Percentiles rank a stretch among this genome's conserved stretches.
Evolutionary conservation across 2,329 filamentous ascomycete species (phyloP).

Genomic region (Neofusicoccum laricinum): DNA sequence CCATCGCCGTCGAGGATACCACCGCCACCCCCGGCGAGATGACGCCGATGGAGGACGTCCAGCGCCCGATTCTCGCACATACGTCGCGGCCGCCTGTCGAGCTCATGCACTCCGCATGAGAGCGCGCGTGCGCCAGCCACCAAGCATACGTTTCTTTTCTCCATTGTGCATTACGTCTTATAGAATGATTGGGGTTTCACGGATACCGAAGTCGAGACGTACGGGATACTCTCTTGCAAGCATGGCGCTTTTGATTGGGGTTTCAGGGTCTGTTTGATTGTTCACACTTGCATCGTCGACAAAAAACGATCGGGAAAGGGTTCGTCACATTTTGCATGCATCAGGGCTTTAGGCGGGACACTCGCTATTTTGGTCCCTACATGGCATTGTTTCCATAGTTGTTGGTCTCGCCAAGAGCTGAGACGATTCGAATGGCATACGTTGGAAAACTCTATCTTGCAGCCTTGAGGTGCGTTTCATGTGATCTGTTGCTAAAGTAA

Average conservation of each 20-base stretch:
- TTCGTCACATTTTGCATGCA: background rate
- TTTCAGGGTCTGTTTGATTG: background rate
- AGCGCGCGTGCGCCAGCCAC: background rate
- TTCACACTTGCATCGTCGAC: background rate
- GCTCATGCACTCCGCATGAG: constrained; percentile 27
- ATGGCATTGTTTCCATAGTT: background rate
- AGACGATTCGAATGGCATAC: constrained; percentile 3
- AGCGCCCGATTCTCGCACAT: constrained; percentile 19
- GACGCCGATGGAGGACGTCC: constrained; percentile 12
- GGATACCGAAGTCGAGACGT: background rate
- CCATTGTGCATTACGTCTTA: background rate
- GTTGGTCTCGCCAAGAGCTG: background rate
- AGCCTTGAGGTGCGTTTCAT: background rate
- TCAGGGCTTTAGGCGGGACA: background rate
- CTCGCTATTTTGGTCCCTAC: background rate
- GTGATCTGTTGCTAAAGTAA: background rate
- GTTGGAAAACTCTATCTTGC: background rate
- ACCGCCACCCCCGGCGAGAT: constrained; percentile 48
- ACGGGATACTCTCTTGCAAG: constrained; percentile 14
- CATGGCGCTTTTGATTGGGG: background rate
- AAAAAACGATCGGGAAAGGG: background rate
- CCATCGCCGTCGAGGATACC: constrained; percentile 63
- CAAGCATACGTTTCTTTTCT: background rate
- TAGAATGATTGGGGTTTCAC: constrained; percentile 6
- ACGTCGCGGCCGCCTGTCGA: constrained; percentile 40